These are phyloP conservation scores for Didymella pinodella DNA, from an alignment of 2,329 filamentous ascomycete genomes.

Conservation along the genomic window DNA sequence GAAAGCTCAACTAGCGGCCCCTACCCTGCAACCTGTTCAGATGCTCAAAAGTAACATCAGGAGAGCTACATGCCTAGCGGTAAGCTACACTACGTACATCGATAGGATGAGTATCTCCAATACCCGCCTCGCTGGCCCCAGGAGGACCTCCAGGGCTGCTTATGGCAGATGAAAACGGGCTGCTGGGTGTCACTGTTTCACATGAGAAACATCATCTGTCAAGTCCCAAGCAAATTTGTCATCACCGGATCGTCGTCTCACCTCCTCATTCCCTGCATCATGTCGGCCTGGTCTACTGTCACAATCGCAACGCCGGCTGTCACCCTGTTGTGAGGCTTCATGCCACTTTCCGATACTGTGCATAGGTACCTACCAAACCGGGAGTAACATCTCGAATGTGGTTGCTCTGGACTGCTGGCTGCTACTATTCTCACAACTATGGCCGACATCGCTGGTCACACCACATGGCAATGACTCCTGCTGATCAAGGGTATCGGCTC, in stretches of 20 bases:
- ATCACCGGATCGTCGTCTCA: constrained; percentile 51
- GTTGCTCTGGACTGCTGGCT: constrained; percentile 55
- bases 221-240: constrained; percentile 58
- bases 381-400: constrained; percentile 57
- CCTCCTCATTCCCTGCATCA: constrained; percentile 49
- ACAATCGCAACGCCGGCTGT: constrained; percentile 56
- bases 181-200: constrained; percentile 56
- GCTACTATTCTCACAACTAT: constrained; percentile 57
- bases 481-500: constrained; percentile 65
- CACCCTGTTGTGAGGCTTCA: constrained; percentile 42
- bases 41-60: constrained; percentile 37
- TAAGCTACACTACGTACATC: constrained; percentile 34
- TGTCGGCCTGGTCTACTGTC: constrained; percentile 54
- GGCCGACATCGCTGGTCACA: constrained; percentile 50
- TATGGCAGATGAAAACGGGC: constrained; percentile 47
- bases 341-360: constrained; percentile 37
- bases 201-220: constrained; percentile 57
- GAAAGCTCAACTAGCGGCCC: constrained; percentile 40
- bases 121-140: constrained; percentile 52
- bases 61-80: background rate
- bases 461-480: constrained; percentile 57
- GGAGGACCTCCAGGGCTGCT: constrained; percentile 40
- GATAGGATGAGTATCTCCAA: constrained; percentile 54
- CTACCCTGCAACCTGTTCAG: constrained; percentile 42
- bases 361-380: constrained; percentile 58